Evolutionary conservation across 2,329 filamentous ascomycete species (phyloP).

Genomic region (Alternaria novae-zelandiae): DNA sequence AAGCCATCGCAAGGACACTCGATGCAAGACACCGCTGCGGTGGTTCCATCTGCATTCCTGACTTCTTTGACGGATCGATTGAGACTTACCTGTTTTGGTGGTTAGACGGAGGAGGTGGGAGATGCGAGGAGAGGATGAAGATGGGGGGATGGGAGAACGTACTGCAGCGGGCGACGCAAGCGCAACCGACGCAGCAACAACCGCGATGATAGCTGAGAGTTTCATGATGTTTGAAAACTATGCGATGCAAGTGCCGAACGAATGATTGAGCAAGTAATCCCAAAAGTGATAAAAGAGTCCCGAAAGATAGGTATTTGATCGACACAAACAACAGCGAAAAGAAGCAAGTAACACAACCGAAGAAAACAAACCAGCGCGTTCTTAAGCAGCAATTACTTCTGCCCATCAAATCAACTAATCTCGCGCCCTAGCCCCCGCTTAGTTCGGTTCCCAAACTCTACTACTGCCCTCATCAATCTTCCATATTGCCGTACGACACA

Average conservation of each 20-base stretch:
- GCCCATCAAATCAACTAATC: slow-evolving; percentile 22
- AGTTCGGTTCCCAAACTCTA: slow-evolving; percentile 2
- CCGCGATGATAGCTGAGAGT: slow-evolving; percentile 27
- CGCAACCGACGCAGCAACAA: slow-evolving; percentile 23
- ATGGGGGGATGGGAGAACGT: background rate
- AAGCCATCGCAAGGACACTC: slow-evolving; percentile 36
- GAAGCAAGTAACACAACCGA: background rate
- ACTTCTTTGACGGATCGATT: slow-evolving; percentile 25
- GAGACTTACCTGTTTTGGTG: slow-evolving; percentile 26
- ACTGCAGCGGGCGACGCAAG: slow-evolving; percentile 36
- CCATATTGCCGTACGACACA: slow-evolving; percentile 19
- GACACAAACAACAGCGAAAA: background rate
- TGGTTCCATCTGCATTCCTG: slow-evolving; percentile 18
- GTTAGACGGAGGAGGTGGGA: background rate
- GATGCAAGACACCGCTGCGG: slow-evolving; percentile 20
- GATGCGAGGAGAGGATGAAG: no score
- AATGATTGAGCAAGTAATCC: accelerated
- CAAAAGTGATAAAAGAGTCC: background rate
- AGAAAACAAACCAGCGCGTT: background rate
- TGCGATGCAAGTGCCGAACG: background rate
- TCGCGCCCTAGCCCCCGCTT: background rate
- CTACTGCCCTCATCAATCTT: slow-evolving; percentile 7
- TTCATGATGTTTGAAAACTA: slow-evolving; percentile 25
- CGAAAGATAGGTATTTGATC: background rate
- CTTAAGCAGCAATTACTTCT: slow-evolving; percentile 18